Base-by-base conservation (phyloP, 2,329 filamentous ascomycete species). In the Helminthosporium solani region DNA sequence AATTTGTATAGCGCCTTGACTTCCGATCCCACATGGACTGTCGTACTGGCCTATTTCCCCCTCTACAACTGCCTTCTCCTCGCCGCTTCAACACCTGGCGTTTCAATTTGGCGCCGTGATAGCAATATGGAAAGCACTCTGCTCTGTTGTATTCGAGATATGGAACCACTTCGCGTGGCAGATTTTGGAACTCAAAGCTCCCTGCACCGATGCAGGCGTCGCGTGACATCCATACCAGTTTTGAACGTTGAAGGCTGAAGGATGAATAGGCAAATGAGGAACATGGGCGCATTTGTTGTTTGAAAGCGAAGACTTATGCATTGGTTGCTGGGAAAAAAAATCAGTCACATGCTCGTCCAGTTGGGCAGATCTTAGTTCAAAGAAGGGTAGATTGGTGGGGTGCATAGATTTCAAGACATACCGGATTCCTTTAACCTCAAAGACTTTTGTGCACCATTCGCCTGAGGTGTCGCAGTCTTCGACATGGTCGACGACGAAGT, bases 61-160 rank as follows among this genome's bases (percentile, higher is more conserved):
- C 21, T 51, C 43, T 23, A 53, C 52, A 3, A 64, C 42, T 14
- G 60, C 60, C 42, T 19, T 55, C 56, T n/a, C 53, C 45, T n/a
- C 19, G 62, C 40, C 2, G 44, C 63, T 7, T 70, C 63, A 1
- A 58, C 53, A 39, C 68, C 58, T 3, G 65, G 57, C 14, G 57
- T 54, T 16, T n/a, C n/a, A n/a, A n/a, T n/a, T n/a, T n/a, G n/a
- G n/a, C n/a, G n/a, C n/a, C n/a, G 67, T 70, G 12, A 70, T 54
- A 9, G 57, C 62, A 41, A 67, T 57, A 49, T 71, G 5, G 68
- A 45, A 70, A 70, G 45, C 70, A 65, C 3, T 67, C 68, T n/a
- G 14, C 53, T 52, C 16, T 56, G 14, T 53, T 54, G 46, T 63
- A 70, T 8, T 58, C 53, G 37, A 58, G 56, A 4, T 34, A n/a